phyloP scores from a whole-genome alignment of 306 rosid species.

The Vigna reflexopilosa region DNA sequence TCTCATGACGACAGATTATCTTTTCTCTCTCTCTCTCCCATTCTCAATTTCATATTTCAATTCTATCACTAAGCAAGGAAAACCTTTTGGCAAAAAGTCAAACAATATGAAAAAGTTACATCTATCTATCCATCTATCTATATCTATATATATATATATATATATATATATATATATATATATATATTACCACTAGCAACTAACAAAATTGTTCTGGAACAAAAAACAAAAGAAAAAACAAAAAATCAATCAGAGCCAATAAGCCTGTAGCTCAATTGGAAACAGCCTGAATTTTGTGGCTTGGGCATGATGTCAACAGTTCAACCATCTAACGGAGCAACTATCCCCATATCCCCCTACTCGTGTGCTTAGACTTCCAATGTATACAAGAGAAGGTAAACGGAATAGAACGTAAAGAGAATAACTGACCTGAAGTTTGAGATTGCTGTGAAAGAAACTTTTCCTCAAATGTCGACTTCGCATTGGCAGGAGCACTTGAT shows the following conservation, averaged over 20 bases:
- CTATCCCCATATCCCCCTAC: conserved; percentile 21
- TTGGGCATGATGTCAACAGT: neutral
- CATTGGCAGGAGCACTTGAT: conserved; percentile 63
- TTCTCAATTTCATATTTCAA: neutral
- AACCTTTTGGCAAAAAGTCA: neutral
- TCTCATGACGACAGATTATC: neutral
- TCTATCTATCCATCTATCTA: neutral
- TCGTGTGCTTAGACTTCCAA: neutral
- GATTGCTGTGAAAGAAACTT: conserved; percentile 96
- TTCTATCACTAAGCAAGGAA: neutral
- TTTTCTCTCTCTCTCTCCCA: too few relatives aligned
- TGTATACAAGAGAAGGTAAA: neutral
- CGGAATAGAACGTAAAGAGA: conserved; percentile 27
- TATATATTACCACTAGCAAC: conserved; percentile 2
- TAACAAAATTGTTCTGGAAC: neutral
- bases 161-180: too few relatives aligned
- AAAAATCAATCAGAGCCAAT: conserved; percentile 4
- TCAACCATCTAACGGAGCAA: conserved; percentile 6
- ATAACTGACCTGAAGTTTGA: conserved; percentile 83
- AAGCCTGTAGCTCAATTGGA: conserved; percentile 12
- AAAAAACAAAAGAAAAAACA: neutral
- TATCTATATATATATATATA: too few relatives aligned
- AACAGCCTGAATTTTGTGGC: conserved; percentile 2
- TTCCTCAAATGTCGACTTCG: conserved; percentile 87
- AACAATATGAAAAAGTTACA: neutral